Conservation (phyloP, 164 flowering plant genomes). For the Stephania yunnanensis region DNA sequence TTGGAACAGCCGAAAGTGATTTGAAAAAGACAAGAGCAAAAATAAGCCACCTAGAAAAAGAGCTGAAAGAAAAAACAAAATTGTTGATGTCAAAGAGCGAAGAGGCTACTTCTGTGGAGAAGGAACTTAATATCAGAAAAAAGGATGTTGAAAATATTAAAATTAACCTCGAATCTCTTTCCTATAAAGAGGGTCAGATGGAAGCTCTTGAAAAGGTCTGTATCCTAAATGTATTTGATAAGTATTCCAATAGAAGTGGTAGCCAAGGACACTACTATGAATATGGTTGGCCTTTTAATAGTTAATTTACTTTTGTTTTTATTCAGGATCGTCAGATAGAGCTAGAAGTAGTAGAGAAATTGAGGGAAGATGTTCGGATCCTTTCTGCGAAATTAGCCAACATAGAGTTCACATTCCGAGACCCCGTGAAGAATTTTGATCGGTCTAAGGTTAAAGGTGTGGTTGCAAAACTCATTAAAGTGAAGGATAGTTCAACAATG, state of each 20-base stretch:
- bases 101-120: conserved; percentile 74
- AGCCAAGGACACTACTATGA: not conserved
- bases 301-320: not conserved
- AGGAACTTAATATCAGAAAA: conserved; percentile 52
- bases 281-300: not conserved
- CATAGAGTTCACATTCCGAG: conserved; percentile 70
- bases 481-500: conserved; percentile 74
- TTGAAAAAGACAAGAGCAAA: conserved; percentile 73
- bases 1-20: conserved; percentile 81
- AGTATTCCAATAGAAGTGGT: not conserved
- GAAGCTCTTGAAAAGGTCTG: conserved; percentile 77
- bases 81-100: conserved; percentile 64
- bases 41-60: conserved; percentile 71
- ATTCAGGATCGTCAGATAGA: conserved; percentile 68
- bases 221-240: not conserved
- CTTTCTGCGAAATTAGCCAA: conserved; percentile 63
- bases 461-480: conserved; percentile 86
- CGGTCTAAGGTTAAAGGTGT: conserved; percentile 95
- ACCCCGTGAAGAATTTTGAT: conserved; percentile 75
- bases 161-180: conserved; percentile 50
- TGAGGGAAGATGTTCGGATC: conserved; percentile 61
- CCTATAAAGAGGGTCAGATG: conserved; percentile 73
- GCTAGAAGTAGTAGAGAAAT: conserved; percentile 59
- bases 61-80: conserved; percentile 64
- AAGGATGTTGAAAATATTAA: conserved; percentile 59